Conservation (phyloP, 164 flowering plant species). For the Annona squamosa region DNA sequence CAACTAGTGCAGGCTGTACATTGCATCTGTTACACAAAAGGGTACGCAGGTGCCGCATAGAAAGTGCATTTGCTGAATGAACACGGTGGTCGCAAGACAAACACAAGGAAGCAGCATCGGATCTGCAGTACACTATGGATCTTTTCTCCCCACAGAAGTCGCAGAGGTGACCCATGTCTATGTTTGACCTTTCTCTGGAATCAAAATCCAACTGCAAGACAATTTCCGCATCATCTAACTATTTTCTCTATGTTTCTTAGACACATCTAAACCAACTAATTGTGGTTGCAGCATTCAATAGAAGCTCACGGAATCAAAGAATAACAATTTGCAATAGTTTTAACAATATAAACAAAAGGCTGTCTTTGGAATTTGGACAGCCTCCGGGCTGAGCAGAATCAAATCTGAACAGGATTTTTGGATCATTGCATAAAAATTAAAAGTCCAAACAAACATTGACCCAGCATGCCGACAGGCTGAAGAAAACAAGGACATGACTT, state of each 20-base stretch:
- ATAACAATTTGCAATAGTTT: neutral
- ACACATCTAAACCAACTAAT: conserved; percentile 1
- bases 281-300: conserved; percentile 8
- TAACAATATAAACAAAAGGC: neutral
- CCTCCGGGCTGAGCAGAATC: neutral
- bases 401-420: neutral
- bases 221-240: conserved; percentile 1
- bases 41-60: conserved; percentile 80
- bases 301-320: conserved; percentile 3
- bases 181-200: conserved; percentile 2
- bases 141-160: conserved; percentile 84
- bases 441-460: neutral
- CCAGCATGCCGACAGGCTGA: neutral
- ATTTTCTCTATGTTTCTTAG: conserved; percentile 2
- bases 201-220: conserved; percentile 1
- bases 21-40: conserved; percentile 82
- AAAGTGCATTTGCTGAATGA: conserved; percentile 92
- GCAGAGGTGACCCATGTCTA: conserved; percentile 69
- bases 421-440: neutral
- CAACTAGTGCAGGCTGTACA: conserved; percentile 67
- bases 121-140: conserved; percentile 79
- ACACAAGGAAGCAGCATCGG: conserved; percentile 88
- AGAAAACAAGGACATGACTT: neutral
- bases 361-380: neutral
- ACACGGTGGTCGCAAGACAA: conserved; percentile 87